Conservation (phyloP, 31 red algal species). For the Odonthalia washingtoniensis region DNA sequence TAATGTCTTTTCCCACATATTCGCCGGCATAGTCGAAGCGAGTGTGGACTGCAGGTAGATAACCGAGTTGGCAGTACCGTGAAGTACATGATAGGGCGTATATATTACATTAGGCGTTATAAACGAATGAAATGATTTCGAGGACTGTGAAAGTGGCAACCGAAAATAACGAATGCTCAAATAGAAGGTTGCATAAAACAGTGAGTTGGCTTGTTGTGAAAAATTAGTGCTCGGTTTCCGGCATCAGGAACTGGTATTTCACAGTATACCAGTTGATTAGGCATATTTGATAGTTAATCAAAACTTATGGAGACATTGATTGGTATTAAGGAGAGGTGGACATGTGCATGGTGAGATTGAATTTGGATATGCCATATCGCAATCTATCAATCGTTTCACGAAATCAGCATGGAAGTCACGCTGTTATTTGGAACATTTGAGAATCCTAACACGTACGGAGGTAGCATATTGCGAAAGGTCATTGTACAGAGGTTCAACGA, state of each 20-base stretch:
- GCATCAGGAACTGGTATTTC: background rate
- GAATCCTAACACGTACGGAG: too few relatives aligned
- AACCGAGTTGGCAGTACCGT: background rate
- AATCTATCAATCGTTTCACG: too few relatives aligned
- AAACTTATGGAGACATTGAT: too few relatives aligned
- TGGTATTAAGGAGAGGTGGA: too few relatives aligned
- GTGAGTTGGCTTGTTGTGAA: background rate
- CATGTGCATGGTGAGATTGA: too few relatives aligned
- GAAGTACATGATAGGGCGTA: background rate
- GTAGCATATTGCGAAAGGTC: too few relatives aligned
- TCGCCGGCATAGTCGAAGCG: background rate
- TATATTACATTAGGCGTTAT: background rate
- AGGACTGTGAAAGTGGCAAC: background rate
- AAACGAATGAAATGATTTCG: background rate
- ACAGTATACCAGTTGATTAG: slow-evolving; percentile 19
- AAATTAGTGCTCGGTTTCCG: background rate
- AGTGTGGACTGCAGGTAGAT: background rate
- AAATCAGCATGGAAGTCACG: too few relatives aligned
- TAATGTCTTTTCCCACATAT: background rate
- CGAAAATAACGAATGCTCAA: slow-evolving; percentile 18
- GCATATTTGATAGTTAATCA: too few relatives aligned
- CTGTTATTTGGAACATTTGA: too few relatives aligned
- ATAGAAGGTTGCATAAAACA: slow-evolving; percentile 18
- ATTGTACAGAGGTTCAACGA: too few relatives aligned
- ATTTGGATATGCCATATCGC: too few relatives aligned